Percentiles rank a stretch among this genome's conserved stretches.
phyloP scores from a whole-genome alignment of 495 filamentous ascomycete genomes.

The Neurospora sp. region DNA sequence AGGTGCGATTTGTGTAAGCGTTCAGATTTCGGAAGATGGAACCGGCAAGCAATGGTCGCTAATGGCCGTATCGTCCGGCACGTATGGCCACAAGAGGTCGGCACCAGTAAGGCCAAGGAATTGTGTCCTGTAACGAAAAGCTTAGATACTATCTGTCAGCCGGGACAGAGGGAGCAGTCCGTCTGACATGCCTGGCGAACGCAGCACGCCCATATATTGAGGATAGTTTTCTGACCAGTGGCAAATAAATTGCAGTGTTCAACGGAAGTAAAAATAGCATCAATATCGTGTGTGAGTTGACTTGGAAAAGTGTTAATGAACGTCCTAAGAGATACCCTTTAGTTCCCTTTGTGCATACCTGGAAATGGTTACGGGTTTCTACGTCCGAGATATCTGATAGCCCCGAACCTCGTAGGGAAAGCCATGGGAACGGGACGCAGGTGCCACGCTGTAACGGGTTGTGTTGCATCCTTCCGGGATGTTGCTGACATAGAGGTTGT shows the following conservation, averaged over 20 bases:
- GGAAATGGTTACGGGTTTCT: not conserved
- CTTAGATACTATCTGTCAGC: not conserved
- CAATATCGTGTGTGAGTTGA: not conserved
- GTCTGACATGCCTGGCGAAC: not conserved
- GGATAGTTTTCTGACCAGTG: not conserved
- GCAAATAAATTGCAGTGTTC: not conserved
- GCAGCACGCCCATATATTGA: not conserved
- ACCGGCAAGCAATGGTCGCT: not conserved
- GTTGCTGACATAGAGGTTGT: not conserved
- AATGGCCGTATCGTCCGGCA: not conserved
- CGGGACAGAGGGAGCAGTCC: not conserved
- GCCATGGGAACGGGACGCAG: not conserved
- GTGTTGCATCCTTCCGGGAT: conserved; percentile 1
- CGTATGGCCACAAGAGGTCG: not conserved
- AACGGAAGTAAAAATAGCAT: not conserved
- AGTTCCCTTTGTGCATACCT: not conserved
- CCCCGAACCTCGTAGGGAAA: not conserved
- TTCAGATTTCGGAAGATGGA: not conserved
- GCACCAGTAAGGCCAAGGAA: not conserved
- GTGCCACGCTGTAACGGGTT: not conserved
- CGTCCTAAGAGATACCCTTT: not conserved
- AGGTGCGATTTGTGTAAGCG: not conserved
- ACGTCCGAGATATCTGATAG: not conserved
- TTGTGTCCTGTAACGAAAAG: not conserved
- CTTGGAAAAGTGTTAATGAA: not conserved